Base-by-base conservation (phyloP, 192 early-diverging fungal genomes). In the Phycomyces nitens region DNA sequence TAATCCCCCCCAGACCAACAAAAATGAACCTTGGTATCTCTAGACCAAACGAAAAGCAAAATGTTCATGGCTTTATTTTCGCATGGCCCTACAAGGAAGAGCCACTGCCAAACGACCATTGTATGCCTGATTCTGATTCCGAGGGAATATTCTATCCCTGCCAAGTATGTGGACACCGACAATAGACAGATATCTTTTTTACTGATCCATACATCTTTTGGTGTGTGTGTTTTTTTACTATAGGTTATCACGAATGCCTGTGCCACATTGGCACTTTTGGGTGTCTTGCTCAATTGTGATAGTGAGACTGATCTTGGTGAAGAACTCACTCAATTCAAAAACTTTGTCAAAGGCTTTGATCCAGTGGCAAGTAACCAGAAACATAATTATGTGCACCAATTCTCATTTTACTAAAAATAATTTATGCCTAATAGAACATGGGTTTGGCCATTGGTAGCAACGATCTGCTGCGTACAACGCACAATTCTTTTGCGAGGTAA, bases 191-290 rank as follows among this genome's bases (percentile, higher is more conserved):
- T 34, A 7, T 34, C 7, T 34, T 18, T 47, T 47, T 47, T 11
- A 47, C 11, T 47, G 5, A 47, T 18, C 11, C 44, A 47, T 34
- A 7, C 3, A 34, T 34, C 7, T 7, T 5, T 34, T 34, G 7
- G 2, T 34, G n/a, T n/a, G n/a, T n/a, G n/a, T n/a, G n/a, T n/a
- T n/a, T n/a, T n/a, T n/a, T n/a, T 14, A 10, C 41, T 47, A 6
- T 47, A 47, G 44, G 44, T 47, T 47, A 47, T 87, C 29, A 66
- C 80, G 18, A 88, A 88, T 64, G 86, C 83, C 0, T 88, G 86
- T 57, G 86, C 86, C 14, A 88, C 86, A 0, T 79, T 85, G 58
- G 86, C 86, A 3, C 78, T 88, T 54, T 71, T 88, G 34, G 76
- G 78, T 2, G 70, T 88, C 10, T 57, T 85, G 54, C 63, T 88